Evolutionary conservation across 768 basidiomycete genomes (phyloP), one percentile per base, ranked within the genome.

Genomic region (Filobasidium floriforme): DNA sequence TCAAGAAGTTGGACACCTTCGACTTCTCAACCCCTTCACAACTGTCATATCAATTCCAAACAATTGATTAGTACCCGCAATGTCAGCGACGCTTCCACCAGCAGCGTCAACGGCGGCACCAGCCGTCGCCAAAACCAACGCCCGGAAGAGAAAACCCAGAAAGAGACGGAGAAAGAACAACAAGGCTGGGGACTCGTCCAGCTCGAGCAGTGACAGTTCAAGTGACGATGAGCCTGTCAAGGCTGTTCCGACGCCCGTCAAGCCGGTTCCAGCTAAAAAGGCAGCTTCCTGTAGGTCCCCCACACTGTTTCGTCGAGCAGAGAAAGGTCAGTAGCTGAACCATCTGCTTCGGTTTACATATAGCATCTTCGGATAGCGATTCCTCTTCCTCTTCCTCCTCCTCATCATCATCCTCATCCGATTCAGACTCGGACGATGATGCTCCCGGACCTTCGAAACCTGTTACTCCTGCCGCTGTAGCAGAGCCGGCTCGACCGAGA

Each of bases 341-440:
- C 32, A 37, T 37, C 32, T 37, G 29, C 29, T 57, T 57, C 7
- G 6, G 26, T 28, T 5, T 24, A 24, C n/a, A 28, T 57, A 37
- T n/a, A 62, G 61, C 67, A 18, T 63, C 67, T 26, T 59, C 51
- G 1, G 62, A 60, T 18, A 64, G 63, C 12, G 24, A 26, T 41
- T 69, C 68, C 22, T 65, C 66, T 60, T 68, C 69, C 40, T 37
- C 44, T 28, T 54, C 62, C 5, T 63, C 66, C 14, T 60, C 59
- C 3, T 62, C 63, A 11, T 72, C 72, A 6, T 71, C 68, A 18
- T 72, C 73, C 4, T 69, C 70, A 1, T 68, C 67, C 11, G 43
- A 59, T 37, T 67, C 66, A 28, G 44, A 51, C 26, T 73, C 75
- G 12, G 71, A 72, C 22, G 71, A 69, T 1, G 72, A 72, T 18